Percentiles rank a stretch among this genome's conserved stretches.
These are phyloP conservation scores for Blastomyces silverae DNA, from an alignment of 2,329 filamentous ascomycete genomes.

Conservation along the genomic window DNA sequence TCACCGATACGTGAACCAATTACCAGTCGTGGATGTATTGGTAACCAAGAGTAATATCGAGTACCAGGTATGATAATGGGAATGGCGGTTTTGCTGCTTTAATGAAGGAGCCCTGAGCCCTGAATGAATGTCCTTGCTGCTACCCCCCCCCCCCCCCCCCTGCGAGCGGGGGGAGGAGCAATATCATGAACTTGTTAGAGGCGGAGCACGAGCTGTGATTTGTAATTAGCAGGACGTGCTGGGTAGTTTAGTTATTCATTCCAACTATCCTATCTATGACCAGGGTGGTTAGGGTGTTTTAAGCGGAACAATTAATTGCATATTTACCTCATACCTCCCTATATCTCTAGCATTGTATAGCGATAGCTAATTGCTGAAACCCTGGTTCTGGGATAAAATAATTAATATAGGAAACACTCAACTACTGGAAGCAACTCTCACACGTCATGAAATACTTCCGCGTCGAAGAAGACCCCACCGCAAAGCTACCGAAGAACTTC, in stretches of 20 bases:
- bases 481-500: conserved; percentile 77
- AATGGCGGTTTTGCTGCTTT: background rate
- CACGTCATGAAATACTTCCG: conserved; percentile 98
- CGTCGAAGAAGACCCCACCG: conserved; percentile 69
- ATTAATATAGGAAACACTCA: conserved; percentile 75
- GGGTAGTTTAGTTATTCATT: too few species aligned
- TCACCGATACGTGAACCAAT: conserved; percentile 85
- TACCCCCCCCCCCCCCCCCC: too few species aligned
- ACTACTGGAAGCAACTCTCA: conserved; percentile 96
- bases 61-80: conserved; percentile 65
- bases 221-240: too few species aligned
- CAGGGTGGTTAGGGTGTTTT: too few species aligned
- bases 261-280: too few species aligned
- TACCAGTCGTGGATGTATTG: conserved; percentile 80
- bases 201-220: too few species aligned
- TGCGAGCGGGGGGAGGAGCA: too few species aligned
- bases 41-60: conserved; percentile 87
- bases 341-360: background rate
- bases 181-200: too few species aligned
- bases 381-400: background rate
- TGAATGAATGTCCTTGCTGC: background rate
- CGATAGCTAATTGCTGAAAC: background rate
- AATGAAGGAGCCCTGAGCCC: too few species aligned
- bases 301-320: too few species aligned
- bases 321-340: background rate